Evolutionary conservation across 495 filamentous ascomycete genomes (phyloP).

Genomic region (Tricharina praecox): DNA sequence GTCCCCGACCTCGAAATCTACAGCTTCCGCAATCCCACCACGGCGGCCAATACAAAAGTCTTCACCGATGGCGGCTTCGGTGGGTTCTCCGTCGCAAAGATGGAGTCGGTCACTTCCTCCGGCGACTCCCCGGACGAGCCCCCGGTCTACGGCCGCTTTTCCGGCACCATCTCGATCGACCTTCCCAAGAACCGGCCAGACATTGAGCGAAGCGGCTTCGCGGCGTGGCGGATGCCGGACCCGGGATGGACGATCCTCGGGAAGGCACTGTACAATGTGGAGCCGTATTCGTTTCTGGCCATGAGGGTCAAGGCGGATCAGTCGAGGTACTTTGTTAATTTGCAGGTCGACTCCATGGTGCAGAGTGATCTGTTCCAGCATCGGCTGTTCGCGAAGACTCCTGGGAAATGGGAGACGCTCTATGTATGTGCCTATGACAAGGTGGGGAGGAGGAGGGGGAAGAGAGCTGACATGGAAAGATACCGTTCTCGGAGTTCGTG

Average conservation of each 20-base stretch:
- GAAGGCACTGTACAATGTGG: constrained; percentile 66
- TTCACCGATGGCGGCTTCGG: constrained; percentile 79
- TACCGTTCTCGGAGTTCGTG: constrained; percentile 83
- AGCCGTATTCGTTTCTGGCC: constrained; percentile 72
- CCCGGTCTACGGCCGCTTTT: constrained; percentile 52
- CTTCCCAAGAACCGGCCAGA: constrained; percentile 58
- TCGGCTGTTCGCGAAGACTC: constrained; percentile 61
- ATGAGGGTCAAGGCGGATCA: constrained; percentile 85
- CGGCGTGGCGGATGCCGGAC: constrained; percentile 64
- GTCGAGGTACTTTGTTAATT: constrained; percentile 79
- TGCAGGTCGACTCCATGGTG: constrained; percentile 85
- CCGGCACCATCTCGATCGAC: constrained; percentile 72
- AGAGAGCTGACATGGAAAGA: constrained; percentile 28
- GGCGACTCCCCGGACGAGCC: constrained; percentile 16
- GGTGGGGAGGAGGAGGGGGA: not conserved
- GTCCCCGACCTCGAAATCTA: constrained; percentile 42
- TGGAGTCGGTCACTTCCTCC: constrained; percentile 44
- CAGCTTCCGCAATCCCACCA: constrained; percentile 46
- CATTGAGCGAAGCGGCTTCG: constrained; percentile 62
- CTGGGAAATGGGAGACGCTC: constrained; percentile 85
- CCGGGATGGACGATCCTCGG: constrained; percentile 55
- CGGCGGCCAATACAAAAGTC: constrained; percentile 42
- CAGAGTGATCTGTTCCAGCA: constrained; percentile 93
- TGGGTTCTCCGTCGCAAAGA: constrained; percentile 54
- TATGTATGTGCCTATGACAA: constrained; percentile 15